Evolutionary conservation across 306 rosid species (phyloP).

Genomic region (Castanea mollissima): DNA sequence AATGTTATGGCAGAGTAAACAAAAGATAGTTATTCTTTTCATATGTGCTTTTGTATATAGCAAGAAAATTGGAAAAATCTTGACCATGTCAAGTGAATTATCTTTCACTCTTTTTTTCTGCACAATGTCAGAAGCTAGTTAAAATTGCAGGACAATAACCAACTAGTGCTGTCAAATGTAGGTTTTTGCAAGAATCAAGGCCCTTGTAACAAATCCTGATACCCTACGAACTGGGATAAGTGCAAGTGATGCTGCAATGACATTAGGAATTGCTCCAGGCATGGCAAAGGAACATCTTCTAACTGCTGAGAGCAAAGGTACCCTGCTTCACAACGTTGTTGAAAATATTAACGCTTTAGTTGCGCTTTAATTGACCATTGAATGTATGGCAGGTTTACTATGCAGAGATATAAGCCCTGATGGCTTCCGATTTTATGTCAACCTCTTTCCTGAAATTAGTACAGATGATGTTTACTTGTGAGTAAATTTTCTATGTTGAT

Average conservation of each 20-base stretch:
- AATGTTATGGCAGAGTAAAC: not conserved
- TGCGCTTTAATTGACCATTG: constrained; percentile 16
- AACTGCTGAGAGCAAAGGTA: constrained; percentile 90
- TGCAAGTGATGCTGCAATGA: constrained; percentile 93
- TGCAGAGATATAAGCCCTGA: constrained; percentile 94
- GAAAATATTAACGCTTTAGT: constrained; percentile 1
- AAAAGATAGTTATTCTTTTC: not conserved
- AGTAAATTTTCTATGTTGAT: constrained; percentile 39
- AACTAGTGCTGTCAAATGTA: constrained; percentile 26
- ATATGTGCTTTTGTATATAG: not conserved
- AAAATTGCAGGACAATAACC: constrained; percentile 22
- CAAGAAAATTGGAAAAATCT: not conserved
- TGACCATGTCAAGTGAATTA: not conserved
- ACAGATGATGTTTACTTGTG: constrained; percentile 61
- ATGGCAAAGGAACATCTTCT: constrained; percentile 99
- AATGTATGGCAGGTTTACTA: constrained; percentile 66
- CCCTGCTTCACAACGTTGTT: constrained; percentile 12
- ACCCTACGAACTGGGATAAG: constrained; percentile 82
- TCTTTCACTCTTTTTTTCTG: constrained; percentile 9
- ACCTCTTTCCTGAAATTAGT: constrained; percentile 67
- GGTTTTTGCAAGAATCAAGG: constrained; percentile 79
- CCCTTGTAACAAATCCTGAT: constrained; percentile 67
- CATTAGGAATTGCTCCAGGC: constrained; percentile 88
- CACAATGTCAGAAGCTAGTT: constrained; percentile 1
- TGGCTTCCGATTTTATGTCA: constrained; percentile 82